Percentiles rank a stretch among this genome's conserved stretches.
phyloP scores from a whole-genome alignment of 495 filamentous ascomycete species.

The Penicillium maclennaniae region DNA sequence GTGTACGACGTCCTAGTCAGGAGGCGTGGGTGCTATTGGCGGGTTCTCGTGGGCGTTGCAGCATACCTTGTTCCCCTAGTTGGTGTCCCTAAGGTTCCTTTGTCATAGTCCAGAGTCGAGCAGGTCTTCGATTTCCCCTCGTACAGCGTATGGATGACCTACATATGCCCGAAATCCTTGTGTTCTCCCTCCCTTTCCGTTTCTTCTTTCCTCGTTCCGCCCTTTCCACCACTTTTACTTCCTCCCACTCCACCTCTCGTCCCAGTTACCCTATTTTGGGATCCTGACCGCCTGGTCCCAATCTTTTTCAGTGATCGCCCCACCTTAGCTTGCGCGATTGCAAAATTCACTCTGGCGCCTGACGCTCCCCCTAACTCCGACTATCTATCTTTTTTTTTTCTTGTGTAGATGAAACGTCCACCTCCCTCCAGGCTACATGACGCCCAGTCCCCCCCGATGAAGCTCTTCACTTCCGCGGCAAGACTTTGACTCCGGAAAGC shows the following conservation, averaged over 20 bases:
- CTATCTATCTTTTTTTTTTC: conserved; percentile 1
- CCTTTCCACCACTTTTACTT: neutral
- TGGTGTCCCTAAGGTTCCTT: too few species aligned
- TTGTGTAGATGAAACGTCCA: conserved; percentile 44
- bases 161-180: neutral
- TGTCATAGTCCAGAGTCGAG: too few species aligned
- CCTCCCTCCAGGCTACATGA: conserved; percentile 51
- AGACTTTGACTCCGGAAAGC: conserved; percentile 68
- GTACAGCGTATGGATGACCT: too few species aligned
- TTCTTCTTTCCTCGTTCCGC: conserved; percentile 6
- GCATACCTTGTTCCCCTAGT: too few species aligned
- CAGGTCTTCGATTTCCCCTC: too few species aligned
- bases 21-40: neutral
- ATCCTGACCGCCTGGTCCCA: conserved; percentile 11
- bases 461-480: conserved; percentile 62
- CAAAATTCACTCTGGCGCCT: conserved; percentile 19
- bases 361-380: conserved; percentile 2
- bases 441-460: conserved; percentile 59
- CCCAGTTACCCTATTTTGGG: conserved; percentile 6
- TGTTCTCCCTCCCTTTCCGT: neutral
- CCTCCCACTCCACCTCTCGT: neutral
- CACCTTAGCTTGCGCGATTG: conserved; percentile 33
- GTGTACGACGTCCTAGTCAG: too few species aligned
- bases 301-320: conserved; percentile 28
- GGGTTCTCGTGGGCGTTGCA: neutral